Evolutionary conservation across 73 alveolate species (phyloP).

Genomic region (Blepharisma japonicum): DNA sequence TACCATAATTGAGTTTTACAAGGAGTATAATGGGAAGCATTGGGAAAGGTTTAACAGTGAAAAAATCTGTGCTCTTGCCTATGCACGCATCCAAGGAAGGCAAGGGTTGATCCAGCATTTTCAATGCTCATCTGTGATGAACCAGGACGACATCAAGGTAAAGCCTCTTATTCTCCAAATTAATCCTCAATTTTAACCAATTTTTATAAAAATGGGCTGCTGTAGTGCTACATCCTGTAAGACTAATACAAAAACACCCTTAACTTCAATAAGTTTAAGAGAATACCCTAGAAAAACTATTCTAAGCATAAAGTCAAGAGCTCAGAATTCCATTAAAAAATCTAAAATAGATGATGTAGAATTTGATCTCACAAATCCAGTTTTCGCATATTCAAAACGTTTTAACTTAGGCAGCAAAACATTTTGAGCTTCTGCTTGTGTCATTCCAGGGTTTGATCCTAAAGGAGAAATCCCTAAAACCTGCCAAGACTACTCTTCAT

Average conservation of each 20-base stretch:
- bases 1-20: conserved; percentile 61
- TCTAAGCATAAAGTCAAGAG: too few species aligned
- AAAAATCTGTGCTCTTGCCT: conserved; percentile 51
- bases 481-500: conserved; percentile 17
- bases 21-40: conserved; percentile 60
- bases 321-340: too few species aligned
- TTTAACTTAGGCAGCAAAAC: too few species aligned
- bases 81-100: conserved; percentile 60
- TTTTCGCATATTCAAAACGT: too few species aligned
- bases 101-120: conserved; percentile 47
- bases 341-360: too few species aligned
- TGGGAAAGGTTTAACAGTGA: conserved; percentile 67
- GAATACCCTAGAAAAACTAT: too few species aligned
- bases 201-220: too few species aligned
- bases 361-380: too few species aligned
- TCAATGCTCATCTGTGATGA: conserved; percentile 48
- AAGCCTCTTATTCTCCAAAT: conserved; percentile 5
- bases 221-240: too few species aligned
- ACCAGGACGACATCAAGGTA: not conserved
- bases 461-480: not conserved
- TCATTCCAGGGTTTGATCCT: conserved; percentile 34
- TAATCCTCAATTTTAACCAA: too few species aligned
- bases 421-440: not conserved
- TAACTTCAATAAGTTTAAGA: too few species aligned
- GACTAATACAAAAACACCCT: too few species aligned